These are phyloP conservation scores for Pyrenochaeta sp. DNA, from an alignment of 2,329 filamentous ascomycete genomes.

Conservation along the genomic window DNA sequence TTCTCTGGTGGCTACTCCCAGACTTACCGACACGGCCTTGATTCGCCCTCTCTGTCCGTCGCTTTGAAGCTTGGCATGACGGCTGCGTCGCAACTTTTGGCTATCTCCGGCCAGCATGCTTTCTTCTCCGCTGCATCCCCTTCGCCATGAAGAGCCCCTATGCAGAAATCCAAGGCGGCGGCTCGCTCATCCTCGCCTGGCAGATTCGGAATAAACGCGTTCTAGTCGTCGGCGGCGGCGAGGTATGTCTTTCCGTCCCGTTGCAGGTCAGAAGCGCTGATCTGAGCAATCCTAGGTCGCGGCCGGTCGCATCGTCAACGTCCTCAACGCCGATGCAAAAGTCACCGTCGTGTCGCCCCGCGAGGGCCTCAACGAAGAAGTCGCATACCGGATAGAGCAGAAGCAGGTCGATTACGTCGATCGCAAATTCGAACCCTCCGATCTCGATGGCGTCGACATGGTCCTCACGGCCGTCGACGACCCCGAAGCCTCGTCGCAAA, in stretches of 20 bases:
- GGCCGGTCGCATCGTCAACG: constrained; percentile 89
- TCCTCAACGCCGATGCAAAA: constrained; percentile 91
- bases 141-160: constrained; percentile 63
- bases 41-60: too few species aligned
- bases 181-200: constrained; percentile 94
- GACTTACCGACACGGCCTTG: constrained; percentile 8
- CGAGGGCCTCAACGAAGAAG: constrained; percentile 85
- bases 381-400: constrained; percentile 78
- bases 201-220: constrained; percentile 89
- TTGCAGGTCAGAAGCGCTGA: constrained; percentile 30
- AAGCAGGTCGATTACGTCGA: constrained; percentile 81
- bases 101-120: constrained; percentile 33
- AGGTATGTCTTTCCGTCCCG: constrained; percentile 65
- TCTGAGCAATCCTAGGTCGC: constrained; percentile 74
- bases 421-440: constrained; percentile 83
- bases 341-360: constrained; percentile 85
- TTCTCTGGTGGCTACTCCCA: too few species aligned
- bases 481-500: constrained; percentile 83
- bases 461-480: constrained; percentile 94
- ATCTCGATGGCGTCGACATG: constrained; percentile 84
- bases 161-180: constrained; percentile 85
- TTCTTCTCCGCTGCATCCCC: constrained; percentile 24
- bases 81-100: constrained; percentile 20
- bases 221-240: constrained; percentile 92
- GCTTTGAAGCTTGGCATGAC: constrained; percentile 14